These are phyloP conservation scores for Gautieria morchelliformis DNA, from an alignment of 768 basidiomycete species.

Conservation along the genomic window DNA sequence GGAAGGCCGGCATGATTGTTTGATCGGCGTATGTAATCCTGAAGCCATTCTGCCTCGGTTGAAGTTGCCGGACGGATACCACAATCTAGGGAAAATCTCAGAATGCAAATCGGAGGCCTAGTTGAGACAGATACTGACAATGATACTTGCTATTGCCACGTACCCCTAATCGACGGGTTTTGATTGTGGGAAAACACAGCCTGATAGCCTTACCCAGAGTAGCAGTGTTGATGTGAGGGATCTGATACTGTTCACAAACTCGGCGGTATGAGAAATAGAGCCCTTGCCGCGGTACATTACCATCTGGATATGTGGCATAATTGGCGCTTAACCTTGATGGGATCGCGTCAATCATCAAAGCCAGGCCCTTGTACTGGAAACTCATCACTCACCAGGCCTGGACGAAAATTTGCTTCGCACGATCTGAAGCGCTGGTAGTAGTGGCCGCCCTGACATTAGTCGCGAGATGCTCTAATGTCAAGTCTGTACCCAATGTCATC, in stretches of 20 bases:
- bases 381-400: slow-evolving; percentile 64
- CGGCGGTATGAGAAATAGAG: slow-evolving; percentile 89
- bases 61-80: slow-evolving; percentile 88
- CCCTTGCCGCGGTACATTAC: slow-evolving; percentile 88
- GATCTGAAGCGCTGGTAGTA: slow-evolving; percentile 82
- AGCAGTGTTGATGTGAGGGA: slow-evolving; percentile 92
- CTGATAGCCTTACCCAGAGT: slow-evolving; percentile 92
- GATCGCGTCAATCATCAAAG: background rate
- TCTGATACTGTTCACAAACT: slow-evolving; percentile 86
- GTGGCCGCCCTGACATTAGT: slow-evolving; percentile 82
- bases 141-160: slow-evolving; percentile 96
- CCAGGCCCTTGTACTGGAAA: background rate
- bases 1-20: slow-evolving; percentile 64
- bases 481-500: slow-evolving; percentile 69
- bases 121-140: slow-evolving; percentile 43
- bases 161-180: slow-evolving; percentile 86
- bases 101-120: slow-evolving; percentile 19
- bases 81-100: slow-evolving; percentile 51
- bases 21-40: slow-evolving; percentile 85
- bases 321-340: slow-evolving; percentile 68
- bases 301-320: slow-evolving; percentile 85
- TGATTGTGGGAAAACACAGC: slow-evolving; percentile 89
- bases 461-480: slow-evolving; percentile 76
- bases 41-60: slow-evolving; percentile 84
- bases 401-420: slow-evolving; percentile 88